Evolutionary conservation across 495 filamentous ascomycete genomes (phyloP).

Genomic region (Hypomontagnella submonticulosa): DNA sequence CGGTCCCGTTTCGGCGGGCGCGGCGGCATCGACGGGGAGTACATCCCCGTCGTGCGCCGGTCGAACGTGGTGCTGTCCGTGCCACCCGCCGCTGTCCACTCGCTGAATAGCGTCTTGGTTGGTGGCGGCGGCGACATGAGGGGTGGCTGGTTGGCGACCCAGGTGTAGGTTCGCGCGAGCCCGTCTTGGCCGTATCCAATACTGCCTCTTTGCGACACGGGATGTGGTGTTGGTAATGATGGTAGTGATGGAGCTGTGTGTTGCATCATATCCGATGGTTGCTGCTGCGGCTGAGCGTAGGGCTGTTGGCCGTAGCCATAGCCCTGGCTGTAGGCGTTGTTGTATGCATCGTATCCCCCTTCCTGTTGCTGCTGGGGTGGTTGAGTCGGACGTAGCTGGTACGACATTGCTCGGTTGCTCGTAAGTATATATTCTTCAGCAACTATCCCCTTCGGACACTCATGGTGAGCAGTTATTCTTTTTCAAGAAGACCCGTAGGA

Average conservation of each 20-base stretch:
- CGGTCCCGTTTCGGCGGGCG: slow-evolving; percentile 3
- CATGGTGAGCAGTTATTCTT: slow-evolving; percentile 17
- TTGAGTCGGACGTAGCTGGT: slow-evolving; percentile 33
- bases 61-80: slow-evolving; percentile 25
- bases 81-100: slow-evolving; percentile 2
- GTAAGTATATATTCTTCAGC: slow-evolving; percentile 6
- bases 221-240: slow-evolving; percentile 1
- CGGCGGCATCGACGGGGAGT: slow-evolving; percentile 25
- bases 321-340: slow-evolving; percentile 8
- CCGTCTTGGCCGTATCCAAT: slow-evolving; percentile 19
- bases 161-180: slow-evolving; percentile 32
- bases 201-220: background rate
- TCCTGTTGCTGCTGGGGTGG: slow-evolving; percentile 11
- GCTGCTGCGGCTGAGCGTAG: slow-evolving; percentile 21
- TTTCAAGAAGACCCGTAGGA: background rate
- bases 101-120: slow-evolving; percentile 26
- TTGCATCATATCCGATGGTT: slow-evolving; percentile 27
- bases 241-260: slow-evolving; percentile 10
- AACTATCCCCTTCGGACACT: slow-evolving; percentile 12
- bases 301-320: slow-evolving; percentile 20
- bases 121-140: slow-evolving; percentile 22
- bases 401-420: slow-evolving; percentile 34
- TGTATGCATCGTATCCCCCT: slow-evolving; percentile 19
- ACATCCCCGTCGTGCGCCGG: slow-evolving; percentile 18
- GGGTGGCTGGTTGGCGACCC: slow-evolving; percentile 30